Evolutionary conservation across 139 green algal genomes (phyloP), one percentile per base, ranked within the genome.

Genomic region (Asterochloris erici): DNA sequence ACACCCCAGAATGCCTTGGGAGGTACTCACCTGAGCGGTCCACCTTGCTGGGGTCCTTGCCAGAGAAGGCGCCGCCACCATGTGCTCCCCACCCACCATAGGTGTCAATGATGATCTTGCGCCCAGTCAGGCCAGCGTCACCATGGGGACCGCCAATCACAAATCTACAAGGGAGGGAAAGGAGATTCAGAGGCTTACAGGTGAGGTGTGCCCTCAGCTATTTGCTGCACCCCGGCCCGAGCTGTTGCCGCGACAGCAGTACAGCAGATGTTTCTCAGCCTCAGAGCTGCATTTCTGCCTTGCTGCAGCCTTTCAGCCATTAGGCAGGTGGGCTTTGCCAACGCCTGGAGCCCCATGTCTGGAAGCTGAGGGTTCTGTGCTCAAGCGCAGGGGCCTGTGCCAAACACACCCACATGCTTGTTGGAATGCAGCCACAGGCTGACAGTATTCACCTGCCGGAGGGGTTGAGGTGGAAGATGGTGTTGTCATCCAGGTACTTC

Each of bases 21-120:
- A 74, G 63, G 77, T 21, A 61, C 64, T 83, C 23, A 66, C 68
- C 68, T 60, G 68, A 84, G 61, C 81, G 14, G 61, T 78, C 88
- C 10, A 93, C 89, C 91, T 95, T 95, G 81, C 89, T 94, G 84
- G 91, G 91, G 87, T 95, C 90, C 86, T 86, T 87, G 84, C 96
- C 96, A 76, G 94, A 98, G 94, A 99, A 99, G 79, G 97, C 97
- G 77, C 97, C 97, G 76, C 97, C 97, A 82, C 97, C 97, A 89
- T 99, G 97, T 0, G 97, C 97, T 78, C 97, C 97, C 97, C 97
- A 99, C 82, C 97, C 97, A 61, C 97, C 97, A 86, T 99, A 99
- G 61, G 97, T 99, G 91, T 99, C 97, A 82, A 99, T 99, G 90
- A 99, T 99, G 91, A 99, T 99, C 93, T 99, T 99, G 83, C 96